Base-by-base conservation (phyloP, 2,329 filamentous ascomycete species). In the Fusarium camptoceras region DNA sequence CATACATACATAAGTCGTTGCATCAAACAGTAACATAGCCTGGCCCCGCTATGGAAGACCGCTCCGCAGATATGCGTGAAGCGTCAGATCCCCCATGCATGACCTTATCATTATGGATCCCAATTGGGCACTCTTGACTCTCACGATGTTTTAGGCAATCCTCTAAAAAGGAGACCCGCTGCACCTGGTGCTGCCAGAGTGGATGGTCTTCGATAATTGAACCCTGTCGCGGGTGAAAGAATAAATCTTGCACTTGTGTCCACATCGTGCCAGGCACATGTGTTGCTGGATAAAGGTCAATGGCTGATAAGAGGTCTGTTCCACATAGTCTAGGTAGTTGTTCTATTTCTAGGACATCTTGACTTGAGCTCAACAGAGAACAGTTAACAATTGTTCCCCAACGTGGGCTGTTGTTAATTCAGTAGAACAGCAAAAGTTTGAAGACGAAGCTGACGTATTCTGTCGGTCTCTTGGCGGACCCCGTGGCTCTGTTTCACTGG, bases 1-100 rank as follows among this genome's bases (percentile, higher is more conserved):
- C 43, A 44, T 50, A 25, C 43, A 55, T 61, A 55, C 31, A 46
- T 37, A 37, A 37, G 55, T 41, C 48, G 20, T 27, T 53, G 51
- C 60, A 65, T 48, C 34, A n/a, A 60, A 39, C 37, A 51, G 37
- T 37, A 51, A 30, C 55, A 60, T 55, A 58, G 53, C 39, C 44
- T 64, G 58, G 72, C 71, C 68, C 67, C 68, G 70, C 68, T 63
- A 41, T 66, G 49, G 53, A 54, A 68, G 63, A 62, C 68, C 60
- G 54, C 72, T 74, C 68, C 72, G 68, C 68, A 70, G 53, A 61
- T 50, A 64, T 62, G 60, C 62, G 61, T 66, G 53, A 73, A 68
- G 62, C 62, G 72, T 71, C 72, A 73, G 72, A 75, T 75, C 72
- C 68, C 65, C 68, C 66, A 73, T 75, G 73, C 73, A 75, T 74